A percentile compares a stretch with the other conserved stretches of the same genome.
Evolutionary conservation across 768 basidiomycete genomes (phyloP).

Genomic region (Psilocybe cubensis): DNA sequence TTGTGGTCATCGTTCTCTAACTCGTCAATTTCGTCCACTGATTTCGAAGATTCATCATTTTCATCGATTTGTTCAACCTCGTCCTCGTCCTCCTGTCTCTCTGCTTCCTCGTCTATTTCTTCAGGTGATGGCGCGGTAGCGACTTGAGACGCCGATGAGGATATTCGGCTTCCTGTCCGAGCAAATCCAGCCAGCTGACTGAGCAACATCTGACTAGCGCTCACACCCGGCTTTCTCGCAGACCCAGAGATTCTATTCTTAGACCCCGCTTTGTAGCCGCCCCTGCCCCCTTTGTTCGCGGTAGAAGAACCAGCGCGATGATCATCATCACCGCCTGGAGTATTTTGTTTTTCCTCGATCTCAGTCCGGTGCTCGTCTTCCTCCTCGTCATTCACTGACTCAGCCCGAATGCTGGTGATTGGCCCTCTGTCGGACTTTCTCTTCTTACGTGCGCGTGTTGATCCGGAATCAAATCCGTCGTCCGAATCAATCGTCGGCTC

Average conservation of each 20-base stretch:
- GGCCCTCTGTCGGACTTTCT: conserved; percentile 19
- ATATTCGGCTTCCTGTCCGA: conserved; percentile 45
- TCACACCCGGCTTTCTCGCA: conserved; percentile 6
- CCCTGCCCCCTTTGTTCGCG: neutral
- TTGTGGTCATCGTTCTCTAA: neutral
- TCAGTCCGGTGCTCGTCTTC: neutral
- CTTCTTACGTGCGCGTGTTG: conserved; percentile 40
- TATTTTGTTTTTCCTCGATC: neutral
- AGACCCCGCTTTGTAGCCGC: neutral
- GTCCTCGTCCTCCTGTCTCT: conserved; percentile 25
- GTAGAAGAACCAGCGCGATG: neutral
- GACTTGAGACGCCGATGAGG: conserved; percentile 12
- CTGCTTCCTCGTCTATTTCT: conserved; percentile 24
- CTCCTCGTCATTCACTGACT: neutral
- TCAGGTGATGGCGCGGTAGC: conserved; percentile 8
- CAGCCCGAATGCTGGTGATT: neutral
- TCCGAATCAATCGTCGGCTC: neutral
- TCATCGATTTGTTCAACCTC: conserved; percentile 1
- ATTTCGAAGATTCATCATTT: neutral
- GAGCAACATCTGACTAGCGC: conserved; percentile 40
- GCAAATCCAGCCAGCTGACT: conserved; percentile 57
- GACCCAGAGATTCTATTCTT: neutral
- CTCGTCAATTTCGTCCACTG: neutral
- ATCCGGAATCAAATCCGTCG: too few species aligned
- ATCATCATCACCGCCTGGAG: too few species aligned